Conservation (phyloP, 1,284 basidiomycete species). For the Cryptococcus sp. region DNA sequence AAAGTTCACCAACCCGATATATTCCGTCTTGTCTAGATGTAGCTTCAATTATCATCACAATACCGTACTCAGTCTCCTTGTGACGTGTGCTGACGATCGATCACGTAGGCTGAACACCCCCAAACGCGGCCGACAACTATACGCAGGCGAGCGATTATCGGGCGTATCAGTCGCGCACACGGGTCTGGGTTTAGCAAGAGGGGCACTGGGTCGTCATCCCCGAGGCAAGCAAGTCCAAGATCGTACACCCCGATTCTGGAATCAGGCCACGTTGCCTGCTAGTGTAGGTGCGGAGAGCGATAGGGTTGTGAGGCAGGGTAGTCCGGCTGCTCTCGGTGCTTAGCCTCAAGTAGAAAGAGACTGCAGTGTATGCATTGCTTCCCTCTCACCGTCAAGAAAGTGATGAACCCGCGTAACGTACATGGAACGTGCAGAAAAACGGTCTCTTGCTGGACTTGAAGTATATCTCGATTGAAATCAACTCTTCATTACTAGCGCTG, state of each 20-base stretch:
- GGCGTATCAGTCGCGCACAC: slow-evolving; percentile 42
- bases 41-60: not conserved
- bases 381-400: too few relatives aligned
- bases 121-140: slow-evolving; percentile 32
- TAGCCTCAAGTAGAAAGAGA: too few relatives aligned
- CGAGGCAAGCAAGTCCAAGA: slow-evolving; percentile 6
- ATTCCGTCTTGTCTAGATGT: not conserved
- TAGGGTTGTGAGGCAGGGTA: not conserved
- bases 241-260: slow-evolving; percentile 18
- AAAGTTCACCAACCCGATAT: not conserved
- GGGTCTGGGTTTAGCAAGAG: slow-evolving; percentile 49
- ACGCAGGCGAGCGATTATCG: slow-evolving; percentile 48
- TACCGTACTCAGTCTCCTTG: not conserved
- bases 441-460: too few relatives aligned
- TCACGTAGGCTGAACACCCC: slow-evolving; percentile 11
- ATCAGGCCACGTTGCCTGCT: not conserved
- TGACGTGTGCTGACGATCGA: too few relatives aligned
- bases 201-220: slow-evolving; percentile 31
- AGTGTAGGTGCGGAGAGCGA: not conserved
- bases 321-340: not conserved
- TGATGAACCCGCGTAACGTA: too few relatives aligned
- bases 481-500: too few relatives aligned
- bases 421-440: too few relatives aligned
- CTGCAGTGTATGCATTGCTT: too few relatives aligned
- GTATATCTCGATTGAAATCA: too few relatives aligned